phyloP scores from a whole-genome alignment of 345 rosid genomes.

The Eucalyptus brandiana region DNA sequence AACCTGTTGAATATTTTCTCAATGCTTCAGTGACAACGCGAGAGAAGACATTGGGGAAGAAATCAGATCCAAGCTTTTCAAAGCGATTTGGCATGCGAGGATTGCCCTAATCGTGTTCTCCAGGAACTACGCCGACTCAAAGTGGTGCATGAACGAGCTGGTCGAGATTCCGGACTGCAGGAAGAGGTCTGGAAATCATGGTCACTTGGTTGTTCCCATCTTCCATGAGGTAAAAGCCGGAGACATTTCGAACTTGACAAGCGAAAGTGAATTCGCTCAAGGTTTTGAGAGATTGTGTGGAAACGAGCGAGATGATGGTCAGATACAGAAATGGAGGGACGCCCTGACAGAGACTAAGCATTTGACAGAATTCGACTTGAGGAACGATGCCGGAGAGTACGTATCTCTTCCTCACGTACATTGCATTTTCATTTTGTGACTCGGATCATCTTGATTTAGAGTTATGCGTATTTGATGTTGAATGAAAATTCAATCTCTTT shows the following conservation, averaged over 20 bases:
- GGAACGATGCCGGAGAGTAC: no score
- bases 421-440: no score
- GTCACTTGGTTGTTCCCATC: neutral
- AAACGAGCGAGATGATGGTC: neutral
- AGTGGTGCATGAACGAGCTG: neutral
- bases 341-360: no score
- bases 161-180: neutral
- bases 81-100: neutral
- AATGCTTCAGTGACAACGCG: neutral
- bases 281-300: neutral
- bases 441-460: no score
- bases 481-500: no score
- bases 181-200: neutral
- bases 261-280: neutral
- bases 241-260: neutral
- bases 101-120: no score
- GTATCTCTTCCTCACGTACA: no score
- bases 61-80: neutral
- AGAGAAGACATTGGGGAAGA: neutral
- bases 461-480: no score
- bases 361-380: no score
- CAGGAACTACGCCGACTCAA: no score
- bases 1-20: no score
- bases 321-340: no score
- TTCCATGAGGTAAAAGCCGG: neutral